A percentile compares a stretch with the other conserved stretches of the same genome.
These are phyloP conservation scores for Boletus rufocinnamomeus DNA, from an alignment of 768 basidiomycete species.

Conservation along the genomic window DNA sequence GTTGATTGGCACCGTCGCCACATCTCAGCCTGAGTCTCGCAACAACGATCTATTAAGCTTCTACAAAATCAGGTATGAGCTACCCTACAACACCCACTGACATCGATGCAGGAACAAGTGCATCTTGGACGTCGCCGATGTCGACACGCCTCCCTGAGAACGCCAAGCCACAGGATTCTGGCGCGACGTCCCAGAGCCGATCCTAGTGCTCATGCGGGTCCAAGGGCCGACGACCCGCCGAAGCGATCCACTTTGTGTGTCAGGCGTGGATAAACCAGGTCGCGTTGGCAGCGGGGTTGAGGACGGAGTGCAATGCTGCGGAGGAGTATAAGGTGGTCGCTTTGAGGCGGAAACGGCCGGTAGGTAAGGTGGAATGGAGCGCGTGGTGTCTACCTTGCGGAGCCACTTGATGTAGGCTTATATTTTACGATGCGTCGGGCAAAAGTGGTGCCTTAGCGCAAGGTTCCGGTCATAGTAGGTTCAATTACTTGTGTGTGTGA, in stretches of 20 bases:
- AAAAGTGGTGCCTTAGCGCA: constrained; percentile 73
- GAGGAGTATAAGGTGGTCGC: constrained; percentile 61
- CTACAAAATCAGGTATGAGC: constrained; percentile 56
- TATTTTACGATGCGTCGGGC: constrained; percentile 77
- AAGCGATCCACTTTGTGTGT: constrained; percentile 77
- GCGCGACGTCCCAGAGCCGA: too few species aligned
- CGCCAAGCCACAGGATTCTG: too few species aligned
- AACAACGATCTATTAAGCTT: constrained; percentile 53
- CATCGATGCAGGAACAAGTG: too few species aligned
- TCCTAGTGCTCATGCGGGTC: constrained; percentile 42
- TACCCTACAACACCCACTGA: too few species aligned
- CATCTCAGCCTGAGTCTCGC: not conserved
- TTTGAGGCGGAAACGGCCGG: constrained; percentile 66
- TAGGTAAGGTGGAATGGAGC: constrained; percentile 26
- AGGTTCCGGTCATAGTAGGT: too few species aligned
- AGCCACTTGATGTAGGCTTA: constrained; percentile 48
- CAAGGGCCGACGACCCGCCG: constrained; percentile 65
- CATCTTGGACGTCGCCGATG: too few species aligned
- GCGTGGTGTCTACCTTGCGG: not conserved
- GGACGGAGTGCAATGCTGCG: constrained; percentile 80
- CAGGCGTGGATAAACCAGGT: constrained; percentile 85
- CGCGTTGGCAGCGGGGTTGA: constrained; percentile 60
- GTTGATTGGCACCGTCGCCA: constrained; percentile 16
- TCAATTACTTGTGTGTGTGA: not conserved
- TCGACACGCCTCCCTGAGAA: too few species aligned